These are phyloP conservation scores for Lentinula aciculospora DNA, from an alignment of 768 basidiomycete species.

Conservation along the genomic window DNA sequence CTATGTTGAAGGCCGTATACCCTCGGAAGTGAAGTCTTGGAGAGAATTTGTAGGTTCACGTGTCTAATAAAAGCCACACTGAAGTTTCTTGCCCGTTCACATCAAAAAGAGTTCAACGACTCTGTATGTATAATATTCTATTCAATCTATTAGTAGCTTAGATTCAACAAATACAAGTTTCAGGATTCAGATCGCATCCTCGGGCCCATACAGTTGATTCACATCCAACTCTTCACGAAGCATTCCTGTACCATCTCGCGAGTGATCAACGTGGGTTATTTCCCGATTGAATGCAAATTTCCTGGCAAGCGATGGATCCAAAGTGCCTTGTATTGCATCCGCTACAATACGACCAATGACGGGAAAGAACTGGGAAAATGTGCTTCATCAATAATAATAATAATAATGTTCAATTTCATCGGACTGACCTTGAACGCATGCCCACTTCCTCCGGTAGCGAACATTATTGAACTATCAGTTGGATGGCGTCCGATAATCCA, in stretches of 20 bases:
- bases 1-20: constrained; percentile 85
- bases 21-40: constrained; percentile 91
- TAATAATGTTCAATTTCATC: neutral
- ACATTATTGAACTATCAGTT: constrained; percentile 49
- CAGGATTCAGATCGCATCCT: neutral
- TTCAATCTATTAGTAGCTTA: neutral
- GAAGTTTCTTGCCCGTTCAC: neutral
- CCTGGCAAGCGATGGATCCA: constrained; percentile 41
- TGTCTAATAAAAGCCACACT: constrained; percentile 32
- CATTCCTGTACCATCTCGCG: constrained; percentile 21
- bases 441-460: constrained; percentile 87
- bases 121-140: neutral
- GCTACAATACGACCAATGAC: constrained; percentile 74
- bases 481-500: constrained; percentile 83
- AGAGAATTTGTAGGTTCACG: constrained; percentile 76
- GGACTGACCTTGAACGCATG: constrained; percentile 74
- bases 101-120: constrained; percentile 18
- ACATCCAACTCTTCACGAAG: constrained; percentile 34
- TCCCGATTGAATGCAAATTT: constrained; percentile 65
- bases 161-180: neutral
- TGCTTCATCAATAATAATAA: neutral
- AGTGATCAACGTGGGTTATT: constrained; percentile 23
- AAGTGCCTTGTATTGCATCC: constrained; percentile 60
- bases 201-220: constrained; percentile 36
- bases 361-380: constrained; percentile 70